Evolutionary conservation across 352 stramenopile species (phyloP), one percentile per base, ranked within the genome.

Genomic region (Aphanomyces invadans): DNA sequence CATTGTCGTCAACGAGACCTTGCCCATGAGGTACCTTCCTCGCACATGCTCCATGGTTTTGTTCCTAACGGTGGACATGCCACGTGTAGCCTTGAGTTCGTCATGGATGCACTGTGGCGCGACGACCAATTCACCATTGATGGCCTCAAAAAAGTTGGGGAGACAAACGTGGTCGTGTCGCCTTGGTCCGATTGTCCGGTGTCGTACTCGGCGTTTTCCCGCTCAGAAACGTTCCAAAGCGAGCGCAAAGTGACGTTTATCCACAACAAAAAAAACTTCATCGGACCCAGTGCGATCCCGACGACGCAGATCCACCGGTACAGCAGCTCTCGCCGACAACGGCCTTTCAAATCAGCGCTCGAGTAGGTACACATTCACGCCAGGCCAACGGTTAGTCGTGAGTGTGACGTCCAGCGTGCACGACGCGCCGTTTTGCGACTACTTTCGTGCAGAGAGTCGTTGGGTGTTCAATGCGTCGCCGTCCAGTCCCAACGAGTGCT

Each of bases 181-280:
- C 42, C 65, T 2, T 95, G 86, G 86, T 62, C 76, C 15, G 74
- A 73, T 23, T 19, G 11, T 9, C 46, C 73, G 2, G 39, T 76
- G 19, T 72, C 68, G 11, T 89, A 89, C 70, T 83, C 81, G 19
- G 79, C 80, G 3, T 73, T 90, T 2, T 67, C 49, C 9, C 87
- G 74, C 7, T 56, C 77, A 1, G 83, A 92, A 38, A 83, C 55
- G 4, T 92, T 93, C 54, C 71, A 90, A 54, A 80, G 70, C 21
- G 76, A 74, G 54, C 77, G 86, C 0, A 55, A 70, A 5, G 78
- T 92, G 0, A 74, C 71, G 3, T 91, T 86, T 62, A 83, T 70
- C 0, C 83, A 91, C 77, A 90, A 95, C 76, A 95, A 95, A 68
- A 92, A 95, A 69, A 93, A 93, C 65, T 89, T 95, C 71, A 80